Evolutionary conservation across 306 rosid genomes (phyloP), one percentile per base, ranked within the genome.

Genomic region (Quercus robur): DNA sequence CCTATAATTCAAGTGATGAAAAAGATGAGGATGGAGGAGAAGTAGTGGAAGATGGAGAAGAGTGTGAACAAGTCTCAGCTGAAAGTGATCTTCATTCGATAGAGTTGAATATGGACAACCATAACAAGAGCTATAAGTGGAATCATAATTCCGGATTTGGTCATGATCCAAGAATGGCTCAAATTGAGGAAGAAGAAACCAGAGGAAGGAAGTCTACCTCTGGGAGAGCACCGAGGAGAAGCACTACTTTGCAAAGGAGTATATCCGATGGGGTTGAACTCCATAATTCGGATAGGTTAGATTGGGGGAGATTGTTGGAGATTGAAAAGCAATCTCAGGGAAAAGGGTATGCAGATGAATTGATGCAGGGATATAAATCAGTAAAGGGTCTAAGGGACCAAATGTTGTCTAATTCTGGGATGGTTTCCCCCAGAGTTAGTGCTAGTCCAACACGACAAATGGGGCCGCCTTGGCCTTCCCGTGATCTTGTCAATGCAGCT

Each of bases 81-180:
- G 97, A 96, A 73, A 96, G 97, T 77, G 99, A 96, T 82, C 88
- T 96, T 81, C 97, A 93, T 87, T 96, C 98, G 44, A 90, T 91
- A 75, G 99, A 96, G 81, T 78, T 96, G 81, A 91, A 92, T 79
- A 89, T 91, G 94, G 99, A 94, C 83, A 95, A 87, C 88, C 90
- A 81, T 83, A 84, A 79, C 79, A 91, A 88, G 80, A 87, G 87
- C 85, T 91, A 89, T 78, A 90, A 89, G 78, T 93, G 97, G 98
- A 78, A 62, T 68, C 83, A 82, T 73, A 84, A 87, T 83, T 81
- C 90, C 26, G 97, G 85, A 30, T 77, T 85, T 76, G 74, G 86
- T 82, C 86, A 73, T 54, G 97, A 94, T 80, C 64, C 86, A 20
- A 91, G 92, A 81, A 81, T 89, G 82, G 88, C 78, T 72, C 77